A percentile compares a stretch with the other conserved stretches of the same genome.
phyloP scores from a whole-genome alignment of 1,284 basidiomycete genomes.

The Ceratobasidium sp. region DNA sequence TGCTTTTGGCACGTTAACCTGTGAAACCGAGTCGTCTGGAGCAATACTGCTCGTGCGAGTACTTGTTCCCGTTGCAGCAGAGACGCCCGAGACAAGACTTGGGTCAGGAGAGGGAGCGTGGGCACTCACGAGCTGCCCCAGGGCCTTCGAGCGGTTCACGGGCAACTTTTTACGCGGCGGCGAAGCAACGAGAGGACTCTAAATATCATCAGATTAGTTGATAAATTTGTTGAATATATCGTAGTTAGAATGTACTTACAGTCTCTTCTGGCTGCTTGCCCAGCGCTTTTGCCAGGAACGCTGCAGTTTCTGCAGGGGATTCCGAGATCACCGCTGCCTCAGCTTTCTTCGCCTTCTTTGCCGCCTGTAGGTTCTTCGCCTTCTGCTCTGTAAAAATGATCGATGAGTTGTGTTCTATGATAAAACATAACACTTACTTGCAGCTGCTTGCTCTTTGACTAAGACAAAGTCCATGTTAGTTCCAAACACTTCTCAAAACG shows the following conservation, averaged over 20 bases:
- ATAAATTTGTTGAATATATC: not conserved
- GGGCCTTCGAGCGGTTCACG: not conserved
- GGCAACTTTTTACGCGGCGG: not conserved
- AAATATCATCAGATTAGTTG: not conserved
- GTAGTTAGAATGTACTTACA: not conserved
- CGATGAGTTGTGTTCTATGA: not conserved
- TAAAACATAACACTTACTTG: not conserved
- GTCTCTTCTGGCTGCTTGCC: not conserved
- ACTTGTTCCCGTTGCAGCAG: not conserved
- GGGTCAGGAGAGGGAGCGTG: not conserved
- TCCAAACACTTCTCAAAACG: not conserved
- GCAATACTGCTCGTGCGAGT: not conserved
- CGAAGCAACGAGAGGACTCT: not conserved
- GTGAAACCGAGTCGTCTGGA: slow-evolving; percentile 1
- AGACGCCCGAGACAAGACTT: slow-evolving; percentile 5
- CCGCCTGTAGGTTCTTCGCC: not conserved
- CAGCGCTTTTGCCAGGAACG: not conserved
- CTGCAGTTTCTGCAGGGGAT: slow-evolving; percentile 11
- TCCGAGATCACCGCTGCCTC: not conserved
- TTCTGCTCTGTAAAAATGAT: not conserved
- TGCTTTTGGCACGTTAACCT: not conserved
- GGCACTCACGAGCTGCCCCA: not conserved
- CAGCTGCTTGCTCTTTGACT: not conserved
- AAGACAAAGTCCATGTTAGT: not conserved
- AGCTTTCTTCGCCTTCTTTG: not conserved